These are phyloP conservation scores for Cryphonectria naterciae DNA, from an alignment of 2,329 filamentous ascomycete genomes.

Conservation along the genomic window DNA sequence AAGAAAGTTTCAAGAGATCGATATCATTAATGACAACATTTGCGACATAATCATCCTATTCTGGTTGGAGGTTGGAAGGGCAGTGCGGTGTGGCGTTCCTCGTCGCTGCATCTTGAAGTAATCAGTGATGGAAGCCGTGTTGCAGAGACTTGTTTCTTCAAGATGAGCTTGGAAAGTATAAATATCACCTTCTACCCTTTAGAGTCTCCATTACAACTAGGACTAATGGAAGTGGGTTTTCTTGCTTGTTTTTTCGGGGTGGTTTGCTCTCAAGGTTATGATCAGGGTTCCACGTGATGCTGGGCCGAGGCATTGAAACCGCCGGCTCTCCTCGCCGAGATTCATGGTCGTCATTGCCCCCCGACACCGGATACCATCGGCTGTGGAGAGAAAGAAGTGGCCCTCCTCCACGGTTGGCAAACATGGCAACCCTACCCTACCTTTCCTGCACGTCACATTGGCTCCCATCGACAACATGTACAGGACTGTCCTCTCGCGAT, in stretches of 20 bases:
- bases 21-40: no score
- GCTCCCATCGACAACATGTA: conserved; percentile 23
- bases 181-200: background rate
- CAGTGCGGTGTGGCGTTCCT: background rate
- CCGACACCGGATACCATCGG: conserved; percentile 15
- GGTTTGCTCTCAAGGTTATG: background rate
- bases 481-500: conserved; percentile 24
- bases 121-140: background rate
- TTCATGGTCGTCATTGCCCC: conserved; percentile 21
- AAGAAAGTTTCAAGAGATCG: background rate
- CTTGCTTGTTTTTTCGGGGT: background rate
- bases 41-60: background rate
- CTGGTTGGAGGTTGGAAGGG: background rate
- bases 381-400: background rate
- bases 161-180: background rate
- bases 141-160: background rate
- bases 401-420: background rate
- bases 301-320: conserved; percentile 9
- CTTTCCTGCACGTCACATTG: background rate
- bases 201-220: background rate
- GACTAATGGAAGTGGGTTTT: background rate
- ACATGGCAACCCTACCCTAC: background rate
- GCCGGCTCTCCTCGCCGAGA: background rate
- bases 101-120: background rate
- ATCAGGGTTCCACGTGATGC: conserved; percentile 3